Evolutionary conservation across 129 eudicot genomes (phyloP).

Genomic region (Helichrysum umbraculigerum): DNA sequence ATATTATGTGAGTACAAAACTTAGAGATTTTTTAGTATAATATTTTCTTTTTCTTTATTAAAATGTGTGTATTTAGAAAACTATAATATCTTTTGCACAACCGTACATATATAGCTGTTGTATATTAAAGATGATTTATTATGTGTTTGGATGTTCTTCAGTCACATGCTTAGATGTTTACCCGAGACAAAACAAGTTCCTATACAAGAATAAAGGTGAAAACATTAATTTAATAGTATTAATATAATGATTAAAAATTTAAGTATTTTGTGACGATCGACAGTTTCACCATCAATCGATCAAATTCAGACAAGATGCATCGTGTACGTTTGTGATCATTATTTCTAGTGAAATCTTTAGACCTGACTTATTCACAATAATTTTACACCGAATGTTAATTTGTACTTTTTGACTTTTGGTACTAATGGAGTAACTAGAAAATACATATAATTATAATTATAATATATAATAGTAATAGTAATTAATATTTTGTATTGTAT

Average conservation of each 20-base stretch:
- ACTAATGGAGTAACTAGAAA: no score
- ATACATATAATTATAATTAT: no score
- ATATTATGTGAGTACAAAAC: conserved; percentile 3
- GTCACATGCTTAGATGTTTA: conserved; percentile 19
- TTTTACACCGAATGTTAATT: no score
- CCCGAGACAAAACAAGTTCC: conserved; percentile 16
- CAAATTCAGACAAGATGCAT: not conserved
- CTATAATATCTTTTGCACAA: not conserved
- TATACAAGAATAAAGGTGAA: not conserved
- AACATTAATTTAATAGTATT: not conserved
- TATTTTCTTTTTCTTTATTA: not conserved
- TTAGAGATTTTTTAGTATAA: not conserved
- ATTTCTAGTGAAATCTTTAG: not conserved
- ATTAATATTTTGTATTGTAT: no score
- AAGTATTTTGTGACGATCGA: not conserved
- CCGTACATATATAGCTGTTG: conserved; percentile 19
- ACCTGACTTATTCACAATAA: not conserved
- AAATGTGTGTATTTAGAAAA: not conserved
- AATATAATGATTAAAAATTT: not conserved
- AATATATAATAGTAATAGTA: no score
- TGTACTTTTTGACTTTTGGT: no score
- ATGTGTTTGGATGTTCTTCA: conserved; percentile 16
- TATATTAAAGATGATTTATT: not conserved
- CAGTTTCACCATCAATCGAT: not conserved
- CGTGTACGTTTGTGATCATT: not conserved